Evolutionary conservation across 768 basidiomycete species (phyloP).

Genomic region (Kwoniella botswanensis): DNA sequence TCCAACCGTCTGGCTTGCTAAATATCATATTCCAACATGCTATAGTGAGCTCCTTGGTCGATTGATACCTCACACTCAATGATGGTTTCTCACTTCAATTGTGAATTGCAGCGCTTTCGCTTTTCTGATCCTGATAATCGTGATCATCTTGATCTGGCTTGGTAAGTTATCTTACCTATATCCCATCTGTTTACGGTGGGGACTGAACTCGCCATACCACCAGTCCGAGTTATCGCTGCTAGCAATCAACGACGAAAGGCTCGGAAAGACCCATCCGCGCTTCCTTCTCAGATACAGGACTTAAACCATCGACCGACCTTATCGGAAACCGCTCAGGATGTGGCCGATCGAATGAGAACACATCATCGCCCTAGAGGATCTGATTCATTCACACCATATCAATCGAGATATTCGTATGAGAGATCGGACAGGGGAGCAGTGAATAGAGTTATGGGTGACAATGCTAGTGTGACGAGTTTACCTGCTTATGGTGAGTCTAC

Average conservation of each 20-base stretch:
- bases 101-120: constrained; percentile 5
- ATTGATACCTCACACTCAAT: not conserved
- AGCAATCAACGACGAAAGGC: not conserved
- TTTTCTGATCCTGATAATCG: constrained; percentile 13
- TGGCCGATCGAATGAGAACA: not conserved
- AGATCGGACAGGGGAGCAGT: constrained; percentile 5
- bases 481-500: constrained; percentile 25
- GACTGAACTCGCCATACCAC: not conserved
- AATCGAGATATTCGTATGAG: not conserved
- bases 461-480: constrained; percentile 22
- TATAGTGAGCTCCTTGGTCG: constrained; percentile 9
- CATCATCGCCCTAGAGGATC: not conserved
- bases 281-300: constrained; percentile 12
- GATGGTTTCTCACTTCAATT: not conserved
- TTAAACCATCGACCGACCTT: constrained; percentile 12
- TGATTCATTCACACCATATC: not conserved
- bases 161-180: constrained; percentile 1
- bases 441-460: constrained; percentile 2
- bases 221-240: constrained; percentile 1
- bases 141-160: constrained; percentile 13
- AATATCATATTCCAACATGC: not conserved
- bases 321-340: constrained; percentile 9
- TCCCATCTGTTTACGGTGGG: not conserved
- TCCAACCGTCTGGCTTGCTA: no score
- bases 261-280: constrained; percentile 5